A percentile compares a stretch with the other conserved stretches of the same genome.
phyloP scores from a whole-genome alignment of 2,329 filamentous ascomycete genomes.

The Colletotrichum costaricense region DNA sequence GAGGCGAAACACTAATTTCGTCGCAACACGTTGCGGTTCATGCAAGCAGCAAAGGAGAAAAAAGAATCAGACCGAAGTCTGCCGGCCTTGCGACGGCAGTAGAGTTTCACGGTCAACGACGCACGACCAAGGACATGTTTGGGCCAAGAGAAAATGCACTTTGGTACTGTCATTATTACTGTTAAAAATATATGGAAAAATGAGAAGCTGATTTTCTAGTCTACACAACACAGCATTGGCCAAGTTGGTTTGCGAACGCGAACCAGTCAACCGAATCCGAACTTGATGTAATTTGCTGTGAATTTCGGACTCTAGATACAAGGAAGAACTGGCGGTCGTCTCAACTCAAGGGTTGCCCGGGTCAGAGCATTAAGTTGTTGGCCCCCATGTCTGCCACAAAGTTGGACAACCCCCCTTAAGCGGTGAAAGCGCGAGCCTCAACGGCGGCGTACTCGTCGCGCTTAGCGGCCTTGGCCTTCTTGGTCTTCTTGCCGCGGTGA shows the following conservation, averaged over 20 bases:
- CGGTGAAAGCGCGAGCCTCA: conserved; percentile 22
- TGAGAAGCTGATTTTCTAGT: conserved; percentile 29
- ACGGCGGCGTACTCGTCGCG: conserved; percentile 1
- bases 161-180: conserved; percentile 30
- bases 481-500: conserved; percentile 29
- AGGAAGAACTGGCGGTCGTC: neutral
- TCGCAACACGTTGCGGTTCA: conserved; percentile 18
- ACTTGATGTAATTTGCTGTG: conserved; percentile 6
- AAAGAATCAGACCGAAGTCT: neutral
- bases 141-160: conserved; percentile 13
- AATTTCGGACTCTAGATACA: conserved; percentile 13
- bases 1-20: conserved; percentile 28
- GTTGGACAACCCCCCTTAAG: conserved; percentile 8
- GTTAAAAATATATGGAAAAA: conserved; percentile 21
- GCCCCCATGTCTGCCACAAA: conserved; percentile 20
- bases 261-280: conserved; percentile 17
- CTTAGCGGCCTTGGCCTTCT: conserved; percentile 1
- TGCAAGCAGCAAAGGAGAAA: neutral
- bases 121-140: neutral
- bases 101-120: conserved; percentile 4
- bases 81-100: conserved; percentile 15
- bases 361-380: conserved; percentile 17
- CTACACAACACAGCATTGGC: conserved; percentile 1
- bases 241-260: conserved; percentile 3
- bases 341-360: conserved; percentile 5